Evolutionary conservation across 176 grass and related monocot species (phyloP), one percentile per base, ranked within the genome.

Genomic region (Bolboschoenus planiculmis): DNA sequence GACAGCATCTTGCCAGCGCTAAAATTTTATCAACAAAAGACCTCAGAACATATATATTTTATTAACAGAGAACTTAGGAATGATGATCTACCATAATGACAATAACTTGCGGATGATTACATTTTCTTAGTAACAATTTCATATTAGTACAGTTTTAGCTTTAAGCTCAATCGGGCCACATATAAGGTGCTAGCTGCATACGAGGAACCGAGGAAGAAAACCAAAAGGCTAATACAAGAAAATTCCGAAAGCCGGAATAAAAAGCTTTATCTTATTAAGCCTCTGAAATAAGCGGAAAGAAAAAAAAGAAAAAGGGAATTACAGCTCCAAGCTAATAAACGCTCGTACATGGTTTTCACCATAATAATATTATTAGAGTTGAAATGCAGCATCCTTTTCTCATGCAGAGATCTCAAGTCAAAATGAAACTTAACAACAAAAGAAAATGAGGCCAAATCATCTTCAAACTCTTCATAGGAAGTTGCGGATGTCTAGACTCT

Each of bases 401-500:
- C 55, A 60, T 81, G 29, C 78, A 77, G 44, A 77, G 11, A 77
- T 77, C 31, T 81, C 14, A 42, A 56, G 78, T 82, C 58, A 82
- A 82, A 82, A 82, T 9, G 39, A 80, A 82, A 63, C 72, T 77
- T 20, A 80, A 60, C 79, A 58, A 64, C 14, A 43, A 62, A 64
- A 29, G 1, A 82, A 82, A 81, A 82, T 4, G 2, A 82, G 35
- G 42, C 14, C 54, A 82, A 61, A 56, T 42, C 8, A 23, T 63
- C 55, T 62, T 60, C 15, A 11, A 80, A 66, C 36, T 63, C 39
- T 62, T 88, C 46, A 99, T 50, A 99, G 68, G 56, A 87, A 95
- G 29, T 92, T 89, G 85, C 97, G 92, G 46, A 99, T 95, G 81
- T 99, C 97, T 84, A 99, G 53, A 24, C 85, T 87, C 86, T 63